phyloP scores from a whole-genome alignment of 306 rosid species.

The Boehmeria nivea region DNA sequence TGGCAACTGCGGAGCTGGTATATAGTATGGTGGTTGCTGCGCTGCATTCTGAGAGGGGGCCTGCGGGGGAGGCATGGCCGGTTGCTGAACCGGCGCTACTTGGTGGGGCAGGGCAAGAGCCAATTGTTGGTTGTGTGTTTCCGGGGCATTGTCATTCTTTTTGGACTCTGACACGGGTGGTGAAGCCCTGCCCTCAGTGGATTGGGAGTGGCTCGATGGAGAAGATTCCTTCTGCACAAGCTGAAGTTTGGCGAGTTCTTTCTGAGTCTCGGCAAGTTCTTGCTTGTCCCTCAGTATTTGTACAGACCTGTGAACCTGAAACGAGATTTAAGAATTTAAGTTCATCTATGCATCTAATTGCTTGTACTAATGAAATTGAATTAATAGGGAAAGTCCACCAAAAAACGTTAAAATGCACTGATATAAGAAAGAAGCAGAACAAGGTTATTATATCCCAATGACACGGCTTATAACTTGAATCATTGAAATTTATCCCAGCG shows the following conservation, averaged over 20 bases:
- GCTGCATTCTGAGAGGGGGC: conserved; percentile 51
- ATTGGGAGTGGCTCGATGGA: conserved; percentile 59
- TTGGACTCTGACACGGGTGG: conserved; percentile 48
- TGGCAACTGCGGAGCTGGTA: conserved; percentile 49
- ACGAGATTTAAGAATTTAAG: neutral
- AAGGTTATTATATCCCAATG: neutral
- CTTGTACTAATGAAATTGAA: neutral
- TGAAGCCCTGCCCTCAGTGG: conserved; percentile 70
- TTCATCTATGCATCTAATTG: neutral
- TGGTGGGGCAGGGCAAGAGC: conserved; percentile 91
- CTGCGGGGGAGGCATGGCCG: conserved; percentile 45
- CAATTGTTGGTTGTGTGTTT: conserved; percentile 67
- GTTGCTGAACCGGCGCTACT: conserved; percentile 51
- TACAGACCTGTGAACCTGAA: conserved; percentile 94
- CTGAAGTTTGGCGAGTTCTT: conserved; percentile 93
- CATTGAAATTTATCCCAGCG: no score
- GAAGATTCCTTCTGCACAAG: conserved; percentile 78
- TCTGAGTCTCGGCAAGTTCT: conserved; percentile 91
- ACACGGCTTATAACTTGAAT: no score
- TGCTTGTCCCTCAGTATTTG: conserved; percentile 96
- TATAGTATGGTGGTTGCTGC: conserved; percentile 71
- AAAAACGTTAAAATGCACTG: neutral
- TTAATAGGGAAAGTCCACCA: neutral
- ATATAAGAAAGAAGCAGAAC: neutral
- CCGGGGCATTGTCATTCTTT: conserved; percentile 58